Evolutionary conservation across 2,329 filamentous ascomycete genomes (phyloP), one percentile per base, ranked within the genome.

Genomic region (Zymoseptoria tritici): DNA sequence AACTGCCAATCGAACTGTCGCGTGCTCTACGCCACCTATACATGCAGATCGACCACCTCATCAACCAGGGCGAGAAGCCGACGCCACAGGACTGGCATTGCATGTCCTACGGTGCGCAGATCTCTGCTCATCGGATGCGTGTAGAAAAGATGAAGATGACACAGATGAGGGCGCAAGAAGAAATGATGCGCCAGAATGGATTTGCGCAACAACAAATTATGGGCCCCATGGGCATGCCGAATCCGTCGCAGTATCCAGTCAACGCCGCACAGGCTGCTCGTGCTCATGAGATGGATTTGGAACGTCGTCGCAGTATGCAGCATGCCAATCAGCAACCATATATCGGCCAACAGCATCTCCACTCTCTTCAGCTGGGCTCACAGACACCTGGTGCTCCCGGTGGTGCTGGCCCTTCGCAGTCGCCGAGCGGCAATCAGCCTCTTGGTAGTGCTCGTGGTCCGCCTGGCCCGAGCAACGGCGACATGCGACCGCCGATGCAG

Each of bases 21-120:
- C 61, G 57, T 26, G 68, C 69, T 29, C 63, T 71, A 22, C 61
- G 65, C n/a, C 65, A 65, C 21, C 58, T 73, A 52, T 72, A 73
- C 61, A 69, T 68, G 62, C 71, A 72, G 60, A 70, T 73, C 26
- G 70, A 72, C 52, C 66, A 67, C 31, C 60, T 73, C 49, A 72
- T 73, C 65, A 72, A 73, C 52, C 67, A 69, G 52, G 63, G 61
- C 29, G 55, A 62, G 20, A 60, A 63, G 36, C 60, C 59, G 50
- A 59, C 60, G 9, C 62, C 66, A 29, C 58, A 61, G 4, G 58
- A 62, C 9, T 72, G 69, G 69, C 60, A 66, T 31, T 68, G 62
- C 54, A 66, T 71, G 67, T 72, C 70, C 1, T 73, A 73, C 53
- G 61, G 63, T 36, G 68, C 70, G 4, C 71, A 73, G 57, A 69